Conservation (phyloP, 2,329 filamentous ascomycete genomes). For the Sclerotinia nivalis region DNA sequence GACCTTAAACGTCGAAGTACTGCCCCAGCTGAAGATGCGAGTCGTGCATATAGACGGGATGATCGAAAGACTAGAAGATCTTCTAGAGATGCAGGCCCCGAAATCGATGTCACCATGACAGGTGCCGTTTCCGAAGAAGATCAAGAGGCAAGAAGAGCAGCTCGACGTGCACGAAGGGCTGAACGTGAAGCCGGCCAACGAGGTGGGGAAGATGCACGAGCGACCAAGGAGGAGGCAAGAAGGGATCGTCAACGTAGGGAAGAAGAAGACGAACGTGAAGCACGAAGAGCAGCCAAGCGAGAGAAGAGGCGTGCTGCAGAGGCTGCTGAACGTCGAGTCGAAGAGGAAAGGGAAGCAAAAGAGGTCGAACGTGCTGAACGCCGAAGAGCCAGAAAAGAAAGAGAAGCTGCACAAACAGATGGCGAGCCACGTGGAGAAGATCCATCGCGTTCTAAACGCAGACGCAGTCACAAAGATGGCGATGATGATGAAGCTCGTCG, state of each 20-base stretch:
- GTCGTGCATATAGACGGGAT: constrained; percentile 39
- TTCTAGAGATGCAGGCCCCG: constrained; percentile 49
- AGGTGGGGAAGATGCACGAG: constrained; percentile 54
- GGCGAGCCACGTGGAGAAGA: constrained; percentile 50
- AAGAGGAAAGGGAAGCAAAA: constrained; percentile 32
- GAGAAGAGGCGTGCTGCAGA: constrained; percentile 51
- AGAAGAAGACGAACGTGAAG: constrained; percentile 62
- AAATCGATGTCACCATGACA: constrained; percentile 46
- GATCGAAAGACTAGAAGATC: constrained; percentile 43
- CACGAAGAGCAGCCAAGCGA: constrained; percentile 56
- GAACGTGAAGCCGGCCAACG: constrained; percentile 54
- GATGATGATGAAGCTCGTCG: constrained; percentile 58
- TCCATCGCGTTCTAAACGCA: constrained; percentile 48
- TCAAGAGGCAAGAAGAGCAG: constrained; percentile 61
- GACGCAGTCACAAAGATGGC: constrained; percentile 49
- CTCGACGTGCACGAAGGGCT: constrained; percentile 59
- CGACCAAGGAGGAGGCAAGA: constrained; percentile 57
- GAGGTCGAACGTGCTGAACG: constrained; percentile 52
- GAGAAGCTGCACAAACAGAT: constrained; percentile 45
- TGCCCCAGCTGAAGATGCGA: constrained; percentile 54
- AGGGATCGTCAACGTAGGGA: constrained; percentile 56
- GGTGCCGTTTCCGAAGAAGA: constrained; percentile 55
- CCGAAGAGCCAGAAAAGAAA: constrained; percentile 48
- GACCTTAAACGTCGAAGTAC: constrained; percentile 54
- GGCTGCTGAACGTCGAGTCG: constrained; percentile 42